These are phyloP conservation scores for Eragrostis tef DNA, from an alignment of 202 grass and related monocot genomes.

Conservation along the genomic window DNA sequence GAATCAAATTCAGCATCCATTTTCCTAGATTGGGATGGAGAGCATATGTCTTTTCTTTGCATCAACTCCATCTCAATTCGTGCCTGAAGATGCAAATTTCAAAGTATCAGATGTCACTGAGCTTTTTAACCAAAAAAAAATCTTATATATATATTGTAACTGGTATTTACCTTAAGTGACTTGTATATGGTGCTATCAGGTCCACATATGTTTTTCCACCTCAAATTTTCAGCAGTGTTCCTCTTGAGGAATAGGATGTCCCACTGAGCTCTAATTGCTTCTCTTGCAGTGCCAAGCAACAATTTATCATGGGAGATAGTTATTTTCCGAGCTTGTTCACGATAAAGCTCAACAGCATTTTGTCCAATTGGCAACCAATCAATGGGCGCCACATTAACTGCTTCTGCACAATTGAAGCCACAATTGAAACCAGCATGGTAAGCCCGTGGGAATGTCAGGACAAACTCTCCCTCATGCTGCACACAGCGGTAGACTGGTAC, in stretches of 20 bases:
- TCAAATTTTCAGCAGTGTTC: conserved; percentile 72
- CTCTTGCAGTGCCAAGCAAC: conserved; percentile 76
- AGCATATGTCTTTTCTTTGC: conserved; percentile 62
- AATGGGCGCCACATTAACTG: conserved; percentile 94
- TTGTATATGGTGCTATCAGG: conserved; percentile 68
- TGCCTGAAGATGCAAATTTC: conserved; percentile 53
- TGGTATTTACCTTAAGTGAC: conserved; percentile 72
- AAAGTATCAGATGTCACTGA: conserved; percentile 46
- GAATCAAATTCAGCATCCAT: conserved; percentile 84
- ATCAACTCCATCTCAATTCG: conserved; percentile 66
- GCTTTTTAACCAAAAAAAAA: conserved; percentile 27
- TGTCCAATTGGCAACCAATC: conserved; percentile 96
- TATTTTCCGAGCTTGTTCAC: conserved; percentile 79
- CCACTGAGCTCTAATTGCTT: conserved; percentile 95
- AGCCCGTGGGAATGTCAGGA: conserved; percentile 83
- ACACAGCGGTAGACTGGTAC: conserved; percentile 80
- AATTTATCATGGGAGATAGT: conserved; percentile 94
- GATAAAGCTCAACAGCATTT: conserved; percentile 85
- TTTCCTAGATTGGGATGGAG: conserved; percentile 69
- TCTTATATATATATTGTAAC: conserved; percentile 15
- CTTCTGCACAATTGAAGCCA: conserved; percentile 97
- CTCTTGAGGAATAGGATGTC: conserved; percentile 76
- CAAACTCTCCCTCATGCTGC: conserved; percentile 81
- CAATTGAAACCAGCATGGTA: conserved; percentile 96
- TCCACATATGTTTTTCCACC: conserved; percentile 81